phyloP scores from a whole-genome alignment of 2,329 filamentous ascomycete species.

The Metarhizium rileyi region DNA sequence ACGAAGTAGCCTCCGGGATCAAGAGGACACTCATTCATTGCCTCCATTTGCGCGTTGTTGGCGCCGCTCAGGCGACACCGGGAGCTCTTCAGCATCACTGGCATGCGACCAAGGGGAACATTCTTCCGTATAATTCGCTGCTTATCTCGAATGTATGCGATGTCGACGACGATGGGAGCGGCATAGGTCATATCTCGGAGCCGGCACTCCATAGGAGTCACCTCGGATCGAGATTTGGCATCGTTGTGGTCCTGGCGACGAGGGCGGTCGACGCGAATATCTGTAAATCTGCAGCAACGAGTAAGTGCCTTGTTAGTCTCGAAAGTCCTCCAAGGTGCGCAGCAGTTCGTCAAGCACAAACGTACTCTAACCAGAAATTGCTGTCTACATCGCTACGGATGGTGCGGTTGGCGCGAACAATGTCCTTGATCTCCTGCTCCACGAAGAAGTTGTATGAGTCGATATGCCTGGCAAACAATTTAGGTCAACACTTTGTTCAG shows the following conservation, averaged over 20 bases:
- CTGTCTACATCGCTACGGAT: slow-evolving; percentile 89
- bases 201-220: slow-evolving; percentile 94
- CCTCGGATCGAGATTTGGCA: slow-evolving; percentile 57
- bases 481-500: slow-evolving; percentile 5
- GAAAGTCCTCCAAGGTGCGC: background rate
- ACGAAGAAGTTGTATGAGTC: slow-evolving; percentile 99
- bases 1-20: slow-evolving; percentile 98
- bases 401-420: slow-evolving; percentile 80
- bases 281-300: slow-evolving; percentile 49
- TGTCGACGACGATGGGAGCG: slow-evolving; percentile 86
- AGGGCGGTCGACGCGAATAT: slow-evolving; percentile 79
- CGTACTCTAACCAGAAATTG: slow-evolving; percentile 75
- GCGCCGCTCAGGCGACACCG: slow-evolving; percentile 82
- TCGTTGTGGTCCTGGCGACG: slow-evolving; percentile 69
- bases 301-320: slow-evolving; percentile 2
- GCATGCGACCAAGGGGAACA: slow-evolving; percentile 80
- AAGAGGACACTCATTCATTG: slow-evolving; percentile 88
- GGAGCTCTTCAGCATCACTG: slow-evolving; percentile 93
- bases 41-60: slow-evolving; percentile 78
- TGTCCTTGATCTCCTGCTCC: slow-evolving; percentile 93
- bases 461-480: slow-evolving; percentile 50
- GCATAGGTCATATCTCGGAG: slow-evolving; percentile 97
- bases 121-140: slow-evolving; percentile 64
- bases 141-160: slow-evolving; percentile 78
- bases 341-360: slow-evolving; percentile 10